Evolutionary conservation across 2,329 filamentous ascomycete genomes (phyloP).

Genomic region (Fusarium bactridioides): DNA sequence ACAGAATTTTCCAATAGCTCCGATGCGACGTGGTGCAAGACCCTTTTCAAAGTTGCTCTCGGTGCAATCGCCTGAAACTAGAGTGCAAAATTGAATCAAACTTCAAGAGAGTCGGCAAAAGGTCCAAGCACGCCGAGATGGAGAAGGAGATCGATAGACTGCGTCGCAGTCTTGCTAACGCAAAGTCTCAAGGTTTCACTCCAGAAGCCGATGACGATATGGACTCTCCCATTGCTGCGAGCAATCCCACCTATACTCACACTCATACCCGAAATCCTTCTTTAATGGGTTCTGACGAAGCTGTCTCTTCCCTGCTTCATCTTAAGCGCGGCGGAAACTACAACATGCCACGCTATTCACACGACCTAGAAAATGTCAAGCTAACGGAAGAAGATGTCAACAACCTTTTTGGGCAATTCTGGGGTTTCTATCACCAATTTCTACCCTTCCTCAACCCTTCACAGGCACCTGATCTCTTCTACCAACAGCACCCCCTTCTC

Average conservation of each 20-base stretch:
- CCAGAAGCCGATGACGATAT: conserved; percentile 64
- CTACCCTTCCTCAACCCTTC: conserved; percentile 75
- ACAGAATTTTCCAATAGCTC: conserved; percentile 57
- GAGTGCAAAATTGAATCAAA: conserved; percentile 88
- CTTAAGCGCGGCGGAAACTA: conserved; percentile 72
- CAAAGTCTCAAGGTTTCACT: conserved; percentile 65
- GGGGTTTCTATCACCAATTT: conserved; percentile 78
- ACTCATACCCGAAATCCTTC: conserved; percentile 70
- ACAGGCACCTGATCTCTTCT: conserved; percentile 76
- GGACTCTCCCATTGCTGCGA: conserved; percentile 63
- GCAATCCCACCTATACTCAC: conserved; percentile 64
- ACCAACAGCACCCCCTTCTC: conserved; percentile 78
- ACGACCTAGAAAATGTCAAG: conserved; percentile 70
- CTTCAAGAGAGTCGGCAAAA: conserved; percentile 85
- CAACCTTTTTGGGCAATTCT: conserved; percentile 77
- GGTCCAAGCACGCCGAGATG: conserved; percentile 86
- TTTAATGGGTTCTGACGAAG: conserved; percentile 73
- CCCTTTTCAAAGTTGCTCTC: conserved; percentile 78
- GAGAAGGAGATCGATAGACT: conserved; percentile 80
- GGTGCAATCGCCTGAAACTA: conserved; percentile 81
- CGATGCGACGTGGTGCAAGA: conserved; percentile 86
- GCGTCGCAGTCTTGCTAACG: conserved; percentile 67
- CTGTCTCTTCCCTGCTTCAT: conserved; percentile 71
- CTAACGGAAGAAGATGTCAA: conserved; percentile 69
- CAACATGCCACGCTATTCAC: conserved; percentile 64